A percentile compares a stretch with the other conserved stretches of the same genome.
Evolutionary conservation across 2,329 filamentous ascomycete species (phyloP).

Genomic region (Lasiodiplodia sp.): DNA sequence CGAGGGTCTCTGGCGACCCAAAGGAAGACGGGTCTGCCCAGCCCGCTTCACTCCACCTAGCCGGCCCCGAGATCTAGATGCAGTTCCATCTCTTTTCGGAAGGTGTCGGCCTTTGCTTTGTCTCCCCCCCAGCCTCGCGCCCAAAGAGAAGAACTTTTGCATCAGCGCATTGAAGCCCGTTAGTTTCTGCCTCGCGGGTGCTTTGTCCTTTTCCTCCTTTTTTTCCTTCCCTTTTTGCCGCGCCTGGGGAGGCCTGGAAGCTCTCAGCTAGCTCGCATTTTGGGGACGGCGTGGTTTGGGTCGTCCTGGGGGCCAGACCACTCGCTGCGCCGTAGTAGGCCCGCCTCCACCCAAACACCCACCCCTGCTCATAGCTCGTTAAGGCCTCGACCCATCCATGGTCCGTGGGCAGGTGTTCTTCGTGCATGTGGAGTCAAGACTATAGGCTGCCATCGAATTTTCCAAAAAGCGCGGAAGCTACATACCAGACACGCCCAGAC

Average conservation of each 20-base stretch:
- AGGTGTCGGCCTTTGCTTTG: conserved; percentile 23
- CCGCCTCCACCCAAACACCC: conserved; percentile 14
- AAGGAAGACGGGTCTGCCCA: conserved; percentile 3
- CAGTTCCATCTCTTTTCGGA: conserved; percentile 22
- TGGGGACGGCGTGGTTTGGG: not conserved
- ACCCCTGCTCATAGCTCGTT: conserved; percentile 15
- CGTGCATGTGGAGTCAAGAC: not conserved
- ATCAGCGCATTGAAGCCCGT: conserved; percentile 3
- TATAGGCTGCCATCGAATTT: not conserved
- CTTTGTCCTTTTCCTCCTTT: conserved; percentile 3
- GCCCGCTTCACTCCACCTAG: conserved; percentile 8
- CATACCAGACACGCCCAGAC: not conserved
- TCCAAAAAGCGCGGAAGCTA: not conserved
- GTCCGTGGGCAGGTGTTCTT: not conserved
- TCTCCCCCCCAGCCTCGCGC: not conserved
- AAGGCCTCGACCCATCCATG: conserved; percentile 8
- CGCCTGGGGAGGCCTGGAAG: conserved; percentile 11
- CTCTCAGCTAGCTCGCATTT: conserved; percentile 10
- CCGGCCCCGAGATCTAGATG: not conserved
- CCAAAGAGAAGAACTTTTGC: conserved; percentile 3
- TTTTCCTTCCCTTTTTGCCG: not conserved
- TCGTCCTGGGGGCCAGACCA: conserved; percentile 4
- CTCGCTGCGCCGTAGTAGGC: conserved; percentile 15
- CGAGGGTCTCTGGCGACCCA: conserved; percentile 6
- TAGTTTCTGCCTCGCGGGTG: not conserved